Percentiles rank a stretch among this genome's conserved stretches.
Conservation (phyloP, 1,284 basidiomycete species). For the Cutaneotrichosporon cyanovorans region DNA sequence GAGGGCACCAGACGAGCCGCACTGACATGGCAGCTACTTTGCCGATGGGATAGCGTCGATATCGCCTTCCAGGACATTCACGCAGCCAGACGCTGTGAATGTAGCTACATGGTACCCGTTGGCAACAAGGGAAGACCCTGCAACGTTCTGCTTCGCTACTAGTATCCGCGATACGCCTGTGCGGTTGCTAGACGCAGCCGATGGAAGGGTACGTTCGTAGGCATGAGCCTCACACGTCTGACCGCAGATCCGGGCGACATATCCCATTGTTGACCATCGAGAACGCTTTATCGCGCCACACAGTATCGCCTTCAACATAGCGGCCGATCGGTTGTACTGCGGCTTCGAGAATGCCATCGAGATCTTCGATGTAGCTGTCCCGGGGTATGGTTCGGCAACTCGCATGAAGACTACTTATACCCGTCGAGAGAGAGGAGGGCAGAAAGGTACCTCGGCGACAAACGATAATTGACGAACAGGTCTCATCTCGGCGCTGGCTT, state of each 20-base stretch:
- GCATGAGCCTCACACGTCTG: neutral
- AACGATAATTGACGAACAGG: no score
- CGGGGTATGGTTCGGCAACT: constrained; percentile 46
- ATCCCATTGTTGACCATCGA: constrained; percentile 79
- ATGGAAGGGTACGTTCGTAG: constrained; percentile 58
- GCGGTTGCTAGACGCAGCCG: constrained; percentile 65
- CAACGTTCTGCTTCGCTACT: constrained; percentile 69
- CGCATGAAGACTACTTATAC: constrained; percentile 67
- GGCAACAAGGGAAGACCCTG: constrained; percentile 54
- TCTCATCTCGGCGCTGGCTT: constrained; percentile 72
- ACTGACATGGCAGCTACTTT: neutral
- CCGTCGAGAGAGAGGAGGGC: constrained; percentile 69
- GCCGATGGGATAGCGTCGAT: neutral
- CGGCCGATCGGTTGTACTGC: constrained; percentile 75
- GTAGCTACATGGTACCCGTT: constrained; percentile 74
- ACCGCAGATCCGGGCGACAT: constrained; percentile 71
- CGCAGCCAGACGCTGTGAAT: constrained; percentile 61
- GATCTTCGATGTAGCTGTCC: constrained; percentile 61
- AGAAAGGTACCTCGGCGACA: constrained; percentile 65
- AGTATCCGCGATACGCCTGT: constrained; percentile 75
- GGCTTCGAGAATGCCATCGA: constrained; percentile 85
- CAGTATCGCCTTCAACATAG: constrained; percentile 65
- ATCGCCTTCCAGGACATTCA: constrained; percentile 25
- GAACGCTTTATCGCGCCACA: constrained; percentile 81
- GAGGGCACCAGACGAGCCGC: neutral